These are phyloP conservation scores for Skeletonema menzelii DNA, from an alignment of 108 stramenopile genomes.

Conservation along the genomic window DNA sequence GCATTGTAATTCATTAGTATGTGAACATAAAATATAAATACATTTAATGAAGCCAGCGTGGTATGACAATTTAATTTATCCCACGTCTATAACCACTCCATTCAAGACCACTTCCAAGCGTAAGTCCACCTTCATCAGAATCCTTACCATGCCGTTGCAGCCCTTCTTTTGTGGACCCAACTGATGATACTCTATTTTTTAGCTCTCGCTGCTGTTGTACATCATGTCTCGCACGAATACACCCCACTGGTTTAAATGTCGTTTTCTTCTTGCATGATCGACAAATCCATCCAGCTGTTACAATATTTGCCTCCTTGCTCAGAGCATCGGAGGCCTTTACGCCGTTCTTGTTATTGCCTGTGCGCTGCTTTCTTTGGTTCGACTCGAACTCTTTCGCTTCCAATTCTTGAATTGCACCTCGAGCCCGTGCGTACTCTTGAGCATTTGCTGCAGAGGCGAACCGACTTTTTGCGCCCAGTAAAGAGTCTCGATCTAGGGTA, in stretches of 20 bases:
- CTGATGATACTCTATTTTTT: constrained; percentile 22
- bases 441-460: constrained; percentile 72
- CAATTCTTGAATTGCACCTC: constrained; percentile 58
- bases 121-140: constrained; percentile 65
- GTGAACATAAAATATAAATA: too few species aligned
- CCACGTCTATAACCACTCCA: constrained; percentile 56
- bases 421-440: constrained; percentile 66
- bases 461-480: constrained; percentile 65
- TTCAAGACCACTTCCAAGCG: constrained; percentile 71
- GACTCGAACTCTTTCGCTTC: constrained; percentile 52
- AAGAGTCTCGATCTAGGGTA: constrained; percentile 19
- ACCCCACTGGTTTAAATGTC: constrained; percentile 33
- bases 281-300: constrained; percentile 61
- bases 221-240: constrained; percentile 45
- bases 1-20: too few species aligned
- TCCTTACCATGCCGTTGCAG: constrained; percentile 50
- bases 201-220: constrained; percentile 52
- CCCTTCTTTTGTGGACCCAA: constrained; percentile 48
- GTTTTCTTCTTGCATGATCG: constrained; percentile 44
- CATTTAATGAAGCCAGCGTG: too few species aligned
- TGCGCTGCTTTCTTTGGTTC: constrained; percentile 24
- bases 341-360: constrained; percentile 11
- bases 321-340: constrained; percentile 1
- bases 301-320: constrained; percentile 6
- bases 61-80: not conserved